Percentiles rank a stretch among this genome's conserved stretches.
phyloP scores from a whole-genome alignment of 192 early-diverging fungal species.

The Coemansia sp. region DNA sequence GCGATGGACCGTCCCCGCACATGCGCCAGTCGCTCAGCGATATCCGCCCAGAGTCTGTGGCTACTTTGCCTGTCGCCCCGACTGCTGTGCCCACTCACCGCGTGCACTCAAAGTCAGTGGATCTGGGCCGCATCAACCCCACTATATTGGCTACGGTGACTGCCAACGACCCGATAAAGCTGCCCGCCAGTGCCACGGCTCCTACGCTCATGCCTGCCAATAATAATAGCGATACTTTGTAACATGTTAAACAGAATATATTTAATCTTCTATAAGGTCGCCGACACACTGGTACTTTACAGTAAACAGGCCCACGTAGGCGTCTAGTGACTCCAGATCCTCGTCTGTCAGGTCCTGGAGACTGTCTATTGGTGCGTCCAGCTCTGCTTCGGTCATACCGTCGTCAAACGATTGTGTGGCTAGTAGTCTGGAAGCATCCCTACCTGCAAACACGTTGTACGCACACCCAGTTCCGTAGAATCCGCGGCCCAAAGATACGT shows the following conservation, averaged over 20 bases:
- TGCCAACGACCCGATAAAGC: neutral
- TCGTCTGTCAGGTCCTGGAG: conserved; percentile 76
- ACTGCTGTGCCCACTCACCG: neutral
- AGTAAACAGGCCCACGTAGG: conserved; percentile 78
- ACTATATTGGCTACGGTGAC: neutral
- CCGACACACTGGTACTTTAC: conserved; percentile 80
- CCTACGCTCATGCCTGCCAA: neutral
- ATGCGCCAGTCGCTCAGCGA: conserved; percentile 30
- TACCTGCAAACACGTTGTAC: conserved; percentile 95
- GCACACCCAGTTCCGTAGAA: conserved; percentile 92
- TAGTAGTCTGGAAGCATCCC: conserved; percentile 90
- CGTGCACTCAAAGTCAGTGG: conserved; percentile 27
- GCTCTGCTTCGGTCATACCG: conserved; percentile 67
- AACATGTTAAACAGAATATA: neutral
- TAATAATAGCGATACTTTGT: neutral
- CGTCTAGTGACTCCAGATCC: conserved; percentile 73
- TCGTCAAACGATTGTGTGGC: conserved; percentile 91
- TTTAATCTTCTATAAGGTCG: conserved; percentile 63
- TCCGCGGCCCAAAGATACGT: conserved; percentile 81
- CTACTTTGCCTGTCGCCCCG: neutral
- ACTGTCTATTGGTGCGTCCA: conserved; percentile 76
- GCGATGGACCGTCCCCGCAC: neutral
- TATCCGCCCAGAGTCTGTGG: conserved; percentile 12
- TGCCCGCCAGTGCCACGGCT: neutral
- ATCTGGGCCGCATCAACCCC: conserved; percentile 9